phyloP scores from a whole-genome alignment of 2,329 filamentous ascomycete species.

The Trichoderma sp. region DNA sequence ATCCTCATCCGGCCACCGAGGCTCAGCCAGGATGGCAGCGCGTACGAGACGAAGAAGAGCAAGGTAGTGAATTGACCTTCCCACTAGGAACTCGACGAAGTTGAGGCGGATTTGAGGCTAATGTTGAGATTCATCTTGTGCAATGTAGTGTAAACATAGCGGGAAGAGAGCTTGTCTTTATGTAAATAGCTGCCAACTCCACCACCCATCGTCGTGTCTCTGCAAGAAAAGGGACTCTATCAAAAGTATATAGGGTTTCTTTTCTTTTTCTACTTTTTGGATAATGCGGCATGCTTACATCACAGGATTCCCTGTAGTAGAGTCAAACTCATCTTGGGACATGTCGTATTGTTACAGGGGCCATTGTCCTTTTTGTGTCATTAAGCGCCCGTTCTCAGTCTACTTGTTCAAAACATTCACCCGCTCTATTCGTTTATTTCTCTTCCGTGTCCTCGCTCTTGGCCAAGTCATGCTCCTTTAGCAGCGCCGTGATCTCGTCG shows the following conservation, averaged over 20 bases:
- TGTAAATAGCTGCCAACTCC: background rate
- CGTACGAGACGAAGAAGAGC: slow-evolving; percentile 54
- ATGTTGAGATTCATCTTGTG: background rate
- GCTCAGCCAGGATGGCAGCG: slow-evolving; percentile 39
- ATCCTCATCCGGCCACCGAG: slow-evolving; percentile 45
- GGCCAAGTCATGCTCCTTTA: slow-evolving; percentile 93
- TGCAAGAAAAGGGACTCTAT: background rate
- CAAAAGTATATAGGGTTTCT: background rate
- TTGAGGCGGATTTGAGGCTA: background rate
- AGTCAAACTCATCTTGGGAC: slow-evolving; percentile 2
- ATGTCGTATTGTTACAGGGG: slow-evolving; percentile 23
- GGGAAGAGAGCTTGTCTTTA: background rate
- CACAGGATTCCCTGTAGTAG: background rate
- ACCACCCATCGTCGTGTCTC: background rate
- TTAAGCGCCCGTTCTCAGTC: slow-evolving; percentile 20
- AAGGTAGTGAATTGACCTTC: slow-evolving; percentile 36
- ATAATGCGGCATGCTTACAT: background rate
- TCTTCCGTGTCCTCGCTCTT: slow-evolving; percentile 76
- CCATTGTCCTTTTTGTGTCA: slow-evolving; percentile 1
- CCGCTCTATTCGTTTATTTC: slow-evolving; percentile 56
- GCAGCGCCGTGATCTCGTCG: slow-evolving; percentile 88
- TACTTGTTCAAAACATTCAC: background rate
- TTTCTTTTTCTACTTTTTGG: background rate
- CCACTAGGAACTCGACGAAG: slow-evolving; percentile 1
- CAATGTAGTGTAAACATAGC: background rate